phyloP scores from a whole-genome alignment of 140 eudicot species.

The Bidens hawaiensis region DNA sequence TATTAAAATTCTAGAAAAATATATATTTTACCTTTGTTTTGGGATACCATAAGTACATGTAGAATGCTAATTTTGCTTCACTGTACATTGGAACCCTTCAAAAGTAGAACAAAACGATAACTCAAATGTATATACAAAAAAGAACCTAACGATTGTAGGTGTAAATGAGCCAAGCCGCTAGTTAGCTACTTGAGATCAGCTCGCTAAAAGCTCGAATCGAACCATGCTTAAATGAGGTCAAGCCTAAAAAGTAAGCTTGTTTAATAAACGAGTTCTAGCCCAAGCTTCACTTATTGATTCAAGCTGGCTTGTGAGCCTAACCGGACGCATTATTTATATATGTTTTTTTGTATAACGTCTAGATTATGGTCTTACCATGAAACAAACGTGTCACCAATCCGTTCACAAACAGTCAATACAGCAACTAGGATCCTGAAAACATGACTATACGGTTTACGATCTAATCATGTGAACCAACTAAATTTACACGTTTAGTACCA shows the following conservation, averaged over 20 bases:
- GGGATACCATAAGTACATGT: conserved; percentile 83
- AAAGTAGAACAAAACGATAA: conserved; percentile 9
- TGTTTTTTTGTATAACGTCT: not conserved
- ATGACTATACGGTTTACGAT: not conserved
- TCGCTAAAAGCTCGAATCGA: too few relatives aligned
- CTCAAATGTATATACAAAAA: not conserved
- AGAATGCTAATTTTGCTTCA: conserved; percentile 90
- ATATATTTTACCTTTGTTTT: conserved; percentile 70
- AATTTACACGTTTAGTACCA: conserved; percentile 43
- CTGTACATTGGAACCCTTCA: conserved; percentile 95
- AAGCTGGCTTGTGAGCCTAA: too few relatives aligned
- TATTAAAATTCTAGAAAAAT: not conserved
- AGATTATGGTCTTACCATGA: conserved; percentile 58
- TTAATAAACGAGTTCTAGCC: too few relatives aligned
- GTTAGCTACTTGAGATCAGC: too few relatives aligned
- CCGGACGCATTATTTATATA: too few relatives aligned
- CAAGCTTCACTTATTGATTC: too few relatives aligned
- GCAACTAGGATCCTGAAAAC: conserved; percentile 87
- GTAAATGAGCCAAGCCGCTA: too few relatives aligned
- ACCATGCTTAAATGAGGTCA: too few relatives aligned
- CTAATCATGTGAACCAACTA: not conserved
- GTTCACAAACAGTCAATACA: conserved; percentile 81
- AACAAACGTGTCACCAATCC: conserved; percentile 84
- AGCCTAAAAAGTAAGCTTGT: too few relatives aligned
- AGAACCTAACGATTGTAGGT: conserved; percentile 6